Percentiles rank a stretch among this genome's conserved stretches.
phyloP scores from a whole-genome alignment of 2,329 filamentous ascomycete genomes.

The Trichophyton mentagrophytes region DNA sequence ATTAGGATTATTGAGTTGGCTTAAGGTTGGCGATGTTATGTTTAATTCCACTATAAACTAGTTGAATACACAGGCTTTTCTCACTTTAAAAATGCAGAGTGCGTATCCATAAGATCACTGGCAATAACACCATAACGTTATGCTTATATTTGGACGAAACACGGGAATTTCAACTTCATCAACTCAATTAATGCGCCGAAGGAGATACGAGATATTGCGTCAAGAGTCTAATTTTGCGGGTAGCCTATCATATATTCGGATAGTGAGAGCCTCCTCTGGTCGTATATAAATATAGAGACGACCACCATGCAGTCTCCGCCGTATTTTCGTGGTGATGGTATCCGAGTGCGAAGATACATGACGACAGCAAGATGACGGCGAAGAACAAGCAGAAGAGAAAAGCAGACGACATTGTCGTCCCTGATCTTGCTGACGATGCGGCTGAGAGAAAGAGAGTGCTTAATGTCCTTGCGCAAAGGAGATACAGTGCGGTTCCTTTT shows the following conservation, averaged over 20 bases:
- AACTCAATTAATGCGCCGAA: neutral
- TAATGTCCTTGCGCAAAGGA: conserved; percentile 42
- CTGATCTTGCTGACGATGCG: conserved; percentile 39
- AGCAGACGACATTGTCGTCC: conserved; percentile 28
- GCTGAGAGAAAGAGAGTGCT: conserved; percentile 42
- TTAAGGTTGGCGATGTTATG: neutral
- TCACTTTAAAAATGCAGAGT: neutral
- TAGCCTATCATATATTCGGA: neutral
- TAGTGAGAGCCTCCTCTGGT: neutral
- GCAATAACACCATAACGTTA: conserved; percentile 8
- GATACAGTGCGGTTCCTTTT: conserved; percentile 34
- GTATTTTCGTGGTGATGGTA: neutral
- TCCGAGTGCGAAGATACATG: neutral
- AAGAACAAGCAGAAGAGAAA: conserved; percentile 13
- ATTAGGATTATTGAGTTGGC: neutral
- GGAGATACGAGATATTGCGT: neutral
- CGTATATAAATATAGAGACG: neutral
- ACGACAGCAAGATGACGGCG: neutral
- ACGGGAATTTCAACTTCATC: neutral
- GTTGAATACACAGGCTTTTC: neutral
- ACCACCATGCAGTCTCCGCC: neutral
- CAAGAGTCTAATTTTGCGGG: neutral
- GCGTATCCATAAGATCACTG: neutral
- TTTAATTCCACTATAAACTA: neutral
- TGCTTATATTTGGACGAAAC: neutral